These are phyloP conservation scores for Yamadazyma taylorii DNA, from an alignment of 1,139 yeast species.

Conservation along the genomic window DNA sequence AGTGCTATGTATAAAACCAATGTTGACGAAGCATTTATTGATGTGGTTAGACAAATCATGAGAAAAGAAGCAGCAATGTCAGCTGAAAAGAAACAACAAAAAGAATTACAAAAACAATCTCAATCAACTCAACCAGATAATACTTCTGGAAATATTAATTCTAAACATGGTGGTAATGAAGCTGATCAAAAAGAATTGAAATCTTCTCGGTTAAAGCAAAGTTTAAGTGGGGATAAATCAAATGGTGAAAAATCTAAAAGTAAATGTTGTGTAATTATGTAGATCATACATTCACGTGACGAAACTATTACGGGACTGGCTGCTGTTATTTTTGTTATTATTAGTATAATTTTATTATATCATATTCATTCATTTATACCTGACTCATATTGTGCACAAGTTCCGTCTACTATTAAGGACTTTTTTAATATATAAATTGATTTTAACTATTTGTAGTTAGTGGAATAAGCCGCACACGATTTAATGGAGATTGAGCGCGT, in stretches of 20 bases:
- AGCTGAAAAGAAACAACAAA: constrained; percentile 50
- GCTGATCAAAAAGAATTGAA: constrained; percentile 14
- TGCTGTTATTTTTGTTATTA: background rate
- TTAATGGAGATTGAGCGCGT: background rate
- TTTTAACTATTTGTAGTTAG: background rate
- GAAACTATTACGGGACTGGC: background rate
- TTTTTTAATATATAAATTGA: constrained; percentile 1
- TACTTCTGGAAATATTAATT: constrained; percentile 1
- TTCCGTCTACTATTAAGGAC: background rate
- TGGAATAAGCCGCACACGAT: background rate
- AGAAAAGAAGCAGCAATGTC: constrained; percentile 61
- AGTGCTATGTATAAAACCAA: constrained; percentile 90
- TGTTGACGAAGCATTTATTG: constrained; percentile 87
- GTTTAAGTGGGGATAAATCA: constrained; percentile 14
- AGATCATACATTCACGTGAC: constrained; percentile 7
- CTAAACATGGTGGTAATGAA: constrained; percentile 8
- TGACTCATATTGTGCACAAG: background rate
- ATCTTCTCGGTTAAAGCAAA: constrained; percentile 14
- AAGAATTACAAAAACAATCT: constrained; percentile 36
- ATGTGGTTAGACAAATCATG: constrained; percentile 85
- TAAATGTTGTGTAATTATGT: constrained; percentile 20
- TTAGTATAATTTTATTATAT: background rate
- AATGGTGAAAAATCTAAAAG: constrained; percentile 14
- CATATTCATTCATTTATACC: constrained; percentile 1
- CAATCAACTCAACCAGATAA: constrained; percentile 11